These are phyloP conservation scores for Metroxylon sagu DNA, from an alignment of 176 grass and related monocot species.

Conservation along the genomic window DNA sequence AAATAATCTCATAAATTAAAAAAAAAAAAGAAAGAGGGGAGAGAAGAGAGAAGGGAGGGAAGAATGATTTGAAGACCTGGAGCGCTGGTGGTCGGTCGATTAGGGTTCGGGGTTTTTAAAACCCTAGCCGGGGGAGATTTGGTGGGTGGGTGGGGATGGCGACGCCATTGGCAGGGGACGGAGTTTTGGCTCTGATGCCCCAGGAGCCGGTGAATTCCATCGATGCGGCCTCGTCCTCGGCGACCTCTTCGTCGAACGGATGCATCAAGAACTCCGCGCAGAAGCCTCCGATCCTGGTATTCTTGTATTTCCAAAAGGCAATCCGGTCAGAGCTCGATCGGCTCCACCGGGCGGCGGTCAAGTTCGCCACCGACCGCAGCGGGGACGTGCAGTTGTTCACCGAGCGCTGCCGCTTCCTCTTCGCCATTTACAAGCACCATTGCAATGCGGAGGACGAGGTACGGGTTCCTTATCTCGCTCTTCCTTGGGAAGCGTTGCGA, in stretches of 20 bases:
- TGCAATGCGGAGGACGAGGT: slow-evolving; percentile 85
- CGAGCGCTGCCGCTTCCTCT: slow-evolving; percentile 51
- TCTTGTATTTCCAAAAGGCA: slow-evolving; percentile 93
- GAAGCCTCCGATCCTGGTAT: slow-evolving; percentile 55
- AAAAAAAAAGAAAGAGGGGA: too few species aligned
- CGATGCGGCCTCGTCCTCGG: slow-evolving; percentile 9
- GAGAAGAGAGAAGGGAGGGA: too few species aligned
- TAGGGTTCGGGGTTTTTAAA: too few species aligned
- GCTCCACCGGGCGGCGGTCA: slow-evolving; percentile 52
- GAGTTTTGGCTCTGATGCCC: slow-evolving; percentile 25
- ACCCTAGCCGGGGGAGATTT: too few species aligned
- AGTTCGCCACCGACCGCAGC: slow-evolving; percentile 31
- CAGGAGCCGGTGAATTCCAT: slow-evolving; percentile 13
- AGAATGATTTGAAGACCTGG: too few species aligned
- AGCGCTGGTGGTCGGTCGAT: too few species aligned
- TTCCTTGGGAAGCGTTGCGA: not conserved
- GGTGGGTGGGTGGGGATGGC: slow-evolving; percentile 4
- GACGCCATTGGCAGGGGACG: slow-evolving; percentile 26
- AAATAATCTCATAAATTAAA: too few species aligned
- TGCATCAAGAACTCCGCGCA: slow-evolving; percentile 24
- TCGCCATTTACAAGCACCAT: slow-evolving; percentile 67
- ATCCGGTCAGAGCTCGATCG: slow-evolving; percentile 67
- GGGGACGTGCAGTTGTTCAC: slow-evolving; percentile 26
- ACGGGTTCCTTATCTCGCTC: not conserved
- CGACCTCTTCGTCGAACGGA: not conserved